Conservation (phyloP, 2,329 filamentous ascomycete genomes). For the Ilyonectria mors-panacis region DNA sequence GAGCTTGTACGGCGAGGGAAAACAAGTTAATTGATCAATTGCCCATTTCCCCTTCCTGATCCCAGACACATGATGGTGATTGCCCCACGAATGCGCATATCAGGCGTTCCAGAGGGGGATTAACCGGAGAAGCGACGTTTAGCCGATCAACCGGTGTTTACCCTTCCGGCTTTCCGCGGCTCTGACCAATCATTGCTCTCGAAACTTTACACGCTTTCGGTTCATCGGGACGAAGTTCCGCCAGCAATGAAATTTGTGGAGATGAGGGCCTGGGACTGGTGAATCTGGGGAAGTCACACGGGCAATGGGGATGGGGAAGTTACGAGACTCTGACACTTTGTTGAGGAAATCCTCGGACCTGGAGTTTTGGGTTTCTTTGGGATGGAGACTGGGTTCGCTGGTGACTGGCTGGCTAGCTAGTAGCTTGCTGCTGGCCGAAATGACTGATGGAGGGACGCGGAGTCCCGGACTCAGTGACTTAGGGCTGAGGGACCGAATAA, state of each 20-base stretch:
- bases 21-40: conserved; percentile 5
- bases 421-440: too few relatives aligned
- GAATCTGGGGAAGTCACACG: not conserved
- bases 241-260: not conserved
- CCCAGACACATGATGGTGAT: conserved; percentile 10
- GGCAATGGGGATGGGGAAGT: too few relatives aligned
- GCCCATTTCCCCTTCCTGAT: conserved; percentile 11
- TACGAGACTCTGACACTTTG: too few relatives aligned
- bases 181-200: conserved; percentile 13
- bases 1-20: conserved; percentile 3
- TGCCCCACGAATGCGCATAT: conserved; percentile 11
- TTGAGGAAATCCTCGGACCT: too few relatives aligned
- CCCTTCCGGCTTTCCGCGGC: not conserved
- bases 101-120: not conserved
- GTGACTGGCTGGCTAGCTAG: not conserved
- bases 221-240: conserved; percentile 24
- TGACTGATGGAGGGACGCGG: too few relatives aligned
- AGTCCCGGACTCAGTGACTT: not conserved
- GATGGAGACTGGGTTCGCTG: not conserved
- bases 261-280: not conserved
- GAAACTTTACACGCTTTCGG: not conserved
- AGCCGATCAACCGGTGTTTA: conserved; percentile 24
- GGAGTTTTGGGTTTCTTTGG: not conserved
- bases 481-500: not conserved
- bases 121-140: conserved; percentile 18